Percentiles rank a stretch among this genome's conserved stretches.
Evolutionary conservation across 306 rosid species (phyloP).

Genomic region (Lagenaria siceraria): DNA sequence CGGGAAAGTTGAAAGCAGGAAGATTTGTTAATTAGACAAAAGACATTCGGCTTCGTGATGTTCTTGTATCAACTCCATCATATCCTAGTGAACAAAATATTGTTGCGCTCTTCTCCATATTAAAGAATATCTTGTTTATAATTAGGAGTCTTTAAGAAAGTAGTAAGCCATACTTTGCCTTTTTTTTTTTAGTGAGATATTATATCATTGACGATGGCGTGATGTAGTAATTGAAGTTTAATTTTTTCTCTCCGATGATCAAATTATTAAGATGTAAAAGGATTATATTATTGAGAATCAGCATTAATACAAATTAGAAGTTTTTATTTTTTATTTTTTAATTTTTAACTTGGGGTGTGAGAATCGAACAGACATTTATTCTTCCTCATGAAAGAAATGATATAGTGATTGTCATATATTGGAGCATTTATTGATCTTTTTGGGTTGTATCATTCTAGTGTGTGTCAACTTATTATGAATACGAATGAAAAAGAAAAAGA

Average conservation of each 20-base stretch:
- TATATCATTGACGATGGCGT: too few species aligned
- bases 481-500: not conserved
- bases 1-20: not conserved
- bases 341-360: too few species aligned
- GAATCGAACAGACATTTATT: too few species aligned
- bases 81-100: not conserved
- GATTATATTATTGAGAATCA: not conserved
- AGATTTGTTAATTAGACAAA: not conserved
- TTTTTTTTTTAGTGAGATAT: too few species aligned
- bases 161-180: not conserved
- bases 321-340: too few species aligned
- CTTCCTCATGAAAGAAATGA: too few species aligned
- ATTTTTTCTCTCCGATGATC: not conserved
- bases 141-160: not conserved
- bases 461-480: too few species aligned
- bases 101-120: not conserved
- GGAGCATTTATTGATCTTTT: not conserved
- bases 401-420: too few species aligned
- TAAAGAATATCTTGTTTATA: not conserved
- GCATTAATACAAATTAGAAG: not conserved
- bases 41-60: not conserved
- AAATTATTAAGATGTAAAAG: not conserved
- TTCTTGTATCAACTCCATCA: not conserved
- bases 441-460: not conserved
- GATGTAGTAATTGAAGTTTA: too few species aligned